Evolutionary conservation across 257 asterid genomes (phyloP).

Genomic region (Verbena officinalis): DNA sequence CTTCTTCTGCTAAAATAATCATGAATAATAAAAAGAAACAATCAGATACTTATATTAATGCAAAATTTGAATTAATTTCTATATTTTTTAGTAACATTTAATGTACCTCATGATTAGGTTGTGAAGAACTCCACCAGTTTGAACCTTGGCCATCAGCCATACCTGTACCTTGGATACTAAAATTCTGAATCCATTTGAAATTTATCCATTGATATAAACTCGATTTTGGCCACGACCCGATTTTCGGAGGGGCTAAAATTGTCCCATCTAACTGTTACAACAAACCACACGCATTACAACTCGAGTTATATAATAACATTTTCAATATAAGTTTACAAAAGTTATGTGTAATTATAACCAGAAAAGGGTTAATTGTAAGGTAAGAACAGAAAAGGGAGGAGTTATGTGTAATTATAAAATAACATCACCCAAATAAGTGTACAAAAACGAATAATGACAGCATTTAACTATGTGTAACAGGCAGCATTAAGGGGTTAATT

Average conservation of each 20-base stretch:
- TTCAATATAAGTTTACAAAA: no score
- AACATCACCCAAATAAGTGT: no score
- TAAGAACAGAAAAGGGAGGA: no score
- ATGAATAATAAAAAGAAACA: not conserved
- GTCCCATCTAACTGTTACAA: slow-evolving; percentile 66
- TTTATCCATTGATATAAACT: slow-evolving; percentile 78
- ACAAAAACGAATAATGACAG: no score
- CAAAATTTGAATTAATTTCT: not conserved
- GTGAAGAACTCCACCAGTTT: slow-evolving; percentile 73
- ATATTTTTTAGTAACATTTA: not conserved
- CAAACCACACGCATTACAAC: not conserved
- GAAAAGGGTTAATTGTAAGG: no score
- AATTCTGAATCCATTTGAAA: slow-evolving; percentile 71
- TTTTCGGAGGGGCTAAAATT: slow-evolving; percentile 60
- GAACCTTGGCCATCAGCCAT: slow-evolving; percentile 80
- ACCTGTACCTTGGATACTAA: slow-evolving; percentile 78
- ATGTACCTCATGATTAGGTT: slow-evolving; percentile 43
- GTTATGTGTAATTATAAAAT: no score
- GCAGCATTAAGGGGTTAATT: no score
- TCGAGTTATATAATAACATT: no score
- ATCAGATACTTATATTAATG: not conserved
- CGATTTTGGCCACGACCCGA: slow-evolving; percentile 66
- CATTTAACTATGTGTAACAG: no score
- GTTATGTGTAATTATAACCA: no score
- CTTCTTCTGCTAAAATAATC: slow-evolving; percentile 46